phyloP scores from a whole-genome alignment of 768 basidiomycete species.

The Clathrus columnatus region DNA sequence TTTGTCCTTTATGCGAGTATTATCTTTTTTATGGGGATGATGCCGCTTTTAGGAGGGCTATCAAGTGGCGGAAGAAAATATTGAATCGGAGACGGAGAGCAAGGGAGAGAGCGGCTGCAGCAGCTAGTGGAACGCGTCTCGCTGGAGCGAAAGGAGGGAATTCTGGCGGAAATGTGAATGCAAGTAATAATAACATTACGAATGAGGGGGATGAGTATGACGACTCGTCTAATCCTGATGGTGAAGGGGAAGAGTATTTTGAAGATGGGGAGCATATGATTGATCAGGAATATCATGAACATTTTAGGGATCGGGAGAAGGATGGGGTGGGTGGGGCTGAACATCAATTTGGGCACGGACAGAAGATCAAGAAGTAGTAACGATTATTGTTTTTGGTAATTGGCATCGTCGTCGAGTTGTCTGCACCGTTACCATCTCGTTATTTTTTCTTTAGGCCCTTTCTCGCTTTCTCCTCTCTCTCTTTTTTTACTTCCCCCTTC shows the following conservation, averaged over 20 bases:
- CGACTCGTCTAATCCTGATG: slow-evolving; percentile 3
- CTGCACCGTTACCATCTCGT: too few relatives aligned
- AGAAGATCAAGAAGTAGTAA: not conserved
- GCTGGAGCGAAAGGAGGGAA: slow-evolving; percentile 12
- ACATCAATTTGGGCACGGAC: slow-evolving; percentile 18
- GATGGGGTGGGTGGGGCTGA: slow-evolving; percentile 23
- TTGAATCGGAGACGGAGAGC: slow-evolving; percentile 61
- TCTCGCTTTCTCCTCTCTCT: too few relatives aligned
- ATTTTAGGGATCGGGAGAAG: slow-evolving; percentile 20
- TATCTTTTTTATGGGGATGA: slow-evolving; percentile 86
- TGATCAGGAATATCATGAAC: slow-evolving; percentile 17
- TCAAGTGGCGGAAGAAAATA: slow-evolving; percentile 72
- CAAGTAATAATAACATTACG: not conserved
- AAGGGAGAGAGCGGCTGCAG: slow-evolving; percentile 54
- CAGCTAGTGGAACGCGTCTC: slow-evolving; percentile 34
- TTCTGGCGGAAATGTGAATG: slow-evolving; percentile 10
- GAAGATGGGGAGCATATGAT: slow-evolving; percentile 28
- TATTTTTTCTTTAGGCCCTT: too few relatives aligned
- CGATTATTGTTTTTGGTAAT: too few relatives aligned
- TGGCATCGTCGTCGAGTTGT: too few relatives aligned
- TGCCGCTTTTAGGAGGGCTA: slow-evolving; percentile 48
- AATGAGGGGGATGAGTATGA: slow-evolving; percentile 4
- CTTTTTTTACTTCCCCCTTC: too few relatives aligned
- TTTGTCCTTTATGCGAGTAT: slow-evolving; percentile 93
- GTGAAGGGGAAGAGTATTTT: slow-evolving; percentile 9